Evolutionary conservation across 345 rosid genomes (phyloP).

Genomic region (Acer yangbiense): DNA sequence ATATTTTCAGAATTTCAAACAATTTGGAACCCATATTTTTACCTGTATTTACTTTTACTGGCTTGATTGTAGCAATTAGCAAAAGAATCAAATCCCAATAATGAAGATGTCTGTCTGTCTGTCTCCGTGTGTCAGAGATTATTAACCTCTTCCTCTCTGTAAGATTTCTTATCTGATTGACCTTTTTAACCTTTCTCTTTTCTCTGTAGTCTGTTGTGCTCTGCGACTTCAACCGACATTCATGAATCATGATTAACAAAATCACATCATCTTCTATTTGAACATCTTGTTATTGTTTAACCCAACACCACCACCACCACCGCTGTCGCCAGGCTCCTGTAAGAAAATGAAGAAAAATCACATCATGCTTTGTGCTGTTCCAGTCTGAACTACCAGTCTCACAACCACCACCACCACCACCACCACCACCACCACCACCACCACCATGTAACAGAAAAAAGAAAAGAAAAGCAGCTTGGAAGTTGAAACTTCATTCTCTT

Average conservation of each 20-base stretch:
- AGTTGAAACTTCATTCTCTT: too few species aligned
- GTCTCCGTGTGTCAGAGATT: constrained; percentile 13
- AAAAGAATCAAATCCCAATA: constrained; percentile 35
- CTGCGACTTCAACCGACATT: background rate
- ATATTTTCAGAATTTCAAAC: background rate
- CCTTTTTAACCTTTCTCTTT: background rate
- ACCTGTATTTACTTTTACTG: too few species aligned
- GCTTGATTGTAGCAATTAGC: too few species aligned
- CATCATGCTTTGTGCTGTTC: background rate
- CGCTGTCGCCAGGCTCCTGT: too few species aligned
- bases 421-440: constrained; percentile 3
- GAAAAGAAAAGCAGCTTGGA: too few species aligned
- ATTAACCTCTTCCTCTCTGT: background rate
- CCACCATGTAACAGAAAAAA: background rate
- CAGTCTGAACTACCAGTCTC: constrained; percentile 14
- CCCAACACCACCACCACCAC: too few species aligned
- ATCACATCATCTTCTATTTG: too few species aligned
- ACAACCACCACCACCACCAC: constrained; percentile 5
- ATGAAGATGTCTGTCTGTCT: constrained; percentile 1
- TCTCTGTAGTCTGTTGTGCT: background rate
- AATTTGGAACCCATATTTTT: background rate
- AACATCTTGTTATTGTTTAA: too few species aligned
- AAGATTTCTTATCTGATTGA: too few species aligned
- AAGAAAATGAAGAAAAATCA: background rate
- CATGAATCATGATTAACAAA: too few species aligned